phyloP scores from a whole-genome alignment of 2,329 filamentous ascomycete genomes.

The Monosporascus sp. region DNA sequence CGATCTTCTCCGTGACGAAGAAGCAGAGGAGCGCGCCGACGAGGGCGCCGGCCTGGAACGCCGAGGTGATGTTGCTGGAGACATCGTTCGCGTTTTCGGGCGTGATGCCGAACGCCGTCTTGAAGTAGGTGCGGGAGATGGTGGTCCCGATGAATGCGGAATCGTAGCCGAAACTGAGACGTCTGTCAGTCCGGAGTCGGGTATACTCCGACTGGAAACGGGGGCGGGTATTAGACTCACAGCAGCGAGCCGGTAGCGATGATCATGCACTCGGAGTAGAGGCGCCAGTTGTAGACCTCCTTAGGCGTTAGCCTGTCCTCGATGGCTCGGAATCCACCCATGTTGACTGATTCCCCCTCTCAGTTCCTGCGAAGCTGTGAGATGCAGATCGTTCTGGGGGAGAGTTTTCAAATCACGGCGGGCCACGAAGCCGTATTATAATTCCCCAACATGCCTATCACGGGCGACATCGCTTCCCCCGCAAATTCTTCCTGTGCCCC shows the following conservation, averaged over 20 bases:
- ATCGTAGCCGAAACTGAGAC: constrained; percentile 45
- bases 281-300: constrained; percentile 49
- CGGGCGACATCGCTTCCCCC: neutral
- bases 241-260: constrained; percentile 44
- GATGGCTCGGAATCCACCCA: constrained; percentile 40
- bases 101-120: constrained; percentile 37
- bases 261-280: constrained; percentile 43
- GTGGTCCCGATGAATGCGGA: constrained; percentile 51
- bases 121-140: constrained; percentile 44
- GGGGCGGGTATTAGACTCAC: constrained; percentile 16
- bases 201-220: constrained; percentile 1
- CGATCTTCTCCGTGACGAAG: constrained; percentile 42
- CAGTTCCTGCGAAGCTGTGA: neutral
- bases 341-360: constrained; percentile 9
- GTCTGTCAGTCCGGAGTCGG: neutral
- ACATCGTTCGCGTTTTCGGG: constrained; percentile 31
- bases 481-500: neutral
- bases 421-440: neutral
- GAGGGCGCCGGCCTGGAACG: constrained; percentile 47
- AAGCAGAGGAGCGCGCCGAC: constrained; percentile 48
- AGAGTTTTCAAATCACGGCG: neutral
- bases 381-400: neutral
- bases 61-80: constrained; percentile 43
- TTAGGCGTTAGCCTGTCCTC: constrained; percentile 52
- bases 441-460: neutral